Base-by-base conservation (phyloP, 2,329 filamentous ascomycete species). In the Pseudogymnoascus sp. region DNA sequence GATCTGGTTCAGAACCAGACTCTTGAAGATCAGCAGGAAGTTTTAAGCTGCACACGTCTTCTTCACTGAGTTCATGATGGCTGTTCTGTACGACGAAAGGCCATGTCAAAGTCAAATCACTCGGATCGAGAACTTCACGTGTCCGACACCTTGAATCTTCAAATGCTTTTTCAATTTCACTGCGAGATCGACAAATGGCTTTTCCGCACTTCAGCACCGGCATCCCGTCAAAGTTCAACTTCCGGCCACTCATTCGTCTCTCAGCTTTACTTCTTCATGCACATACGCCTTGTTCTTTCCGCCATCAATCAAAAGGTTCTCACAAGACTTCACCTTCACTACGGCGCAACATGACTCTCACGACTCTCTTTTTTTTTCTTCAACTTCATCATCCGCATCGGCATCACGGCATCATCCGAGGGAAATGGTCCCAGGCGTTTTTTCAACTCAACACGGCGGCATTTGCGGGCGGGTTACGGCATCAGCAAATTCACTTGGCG, bases 1-100 rank as follows among this genome's bases (percentile, higher is more conserved):
- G 61, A 77, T 88, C 63, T 88, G 85, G 85, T 72, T 88, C 26
- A 78, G 84, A 65, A 87, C 85, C n/a, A 78, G 80, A 65, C 74
- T 83, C 33, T 73, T 83, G 57, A 76, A 78, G 6, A 71, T 80
- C 65, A 69, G 74, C 61, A 71, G 71, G 62, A 57, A 57, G 50
- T 8, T 35, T 13, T 57, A 21, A 21, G 50, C n/a, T 57, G 28
- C 1, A 4, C 26, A 33, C 4, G 50, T 57, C 44, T 19, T 57
- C 50, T 19, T 3, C 26, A n/a, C 50, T 33, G 50, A 19, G 50
- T 57, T 33, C 50, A 21, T 57, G 47, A 35, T 57, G 50, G 50
- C 17, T 33, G 28, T 15, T 57, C n/a, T 21, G 28, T 19, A 57
- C 17, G 28, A 35, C 28, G 50, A 57, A 53, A 10, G 26, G 26